phyloP scores from a whole-genome alignment of 257 asterid genomes.

The Leptodermis oblonga region DNA sequence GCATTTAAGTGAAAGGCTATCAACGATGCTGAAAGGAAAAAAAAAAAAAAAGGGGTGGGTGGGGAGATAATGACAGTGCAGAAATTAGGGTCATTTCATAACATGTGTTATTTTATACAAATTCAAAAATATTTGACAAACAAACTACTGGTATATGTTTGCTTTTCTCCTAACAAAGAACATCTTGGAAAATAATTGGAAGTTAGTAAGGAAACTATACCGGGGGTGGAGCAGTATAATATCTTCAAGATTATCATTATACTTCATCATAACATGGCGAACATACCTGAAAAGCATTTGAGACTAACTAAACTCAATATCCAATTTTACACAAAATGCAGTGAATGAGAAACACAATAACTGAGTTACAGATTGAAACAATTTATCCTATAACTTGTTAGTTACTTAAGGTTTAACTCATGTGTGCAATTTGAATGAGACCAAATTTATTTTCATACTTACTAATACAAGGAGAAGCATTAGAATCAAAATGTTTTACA shows the following conservation, averaged over 20 bases:
- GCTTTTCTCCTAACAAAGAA: background rate
- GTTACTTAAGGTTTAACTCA: no score
- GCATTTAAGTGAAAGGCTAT: background rate
- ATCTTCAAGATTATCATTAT: conserved; percentile 43
- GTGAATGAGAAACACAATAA: background rate
- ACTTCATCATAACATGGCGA: conserved; percentile 82
- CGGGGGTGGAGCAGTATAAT: conserved; percentile 72
- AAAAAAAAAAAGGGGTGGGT: background rate
- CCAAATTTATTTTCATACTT: background rate
- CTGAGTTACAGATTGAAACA: background rate
- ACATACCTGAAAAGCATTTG: conserved; percentile 56
- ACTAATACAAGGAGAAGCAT: no score
- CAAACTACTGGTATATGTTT: background rate
- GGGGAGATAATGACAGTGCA: background rate
- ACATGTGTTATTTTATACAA: background rate
- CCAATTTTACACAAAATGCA: background rate
- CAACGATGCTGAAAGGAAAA: background rate
- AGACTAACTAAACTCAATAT: background rate
- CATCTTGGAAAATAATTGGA: background rate
- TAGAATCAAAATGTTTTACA: no score
- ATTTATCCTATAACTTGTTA: background rate
- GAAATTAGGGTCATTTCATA: background rate
- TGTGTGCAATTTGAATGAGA: background rate
- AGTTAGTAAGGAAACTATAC: conserved; percentile 28
- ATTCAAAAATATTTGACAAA: background rate